Conservation (phyloP, 2,329 filamentous ascomycete species). For the Coleophoma eucalyptorum region DNA sequence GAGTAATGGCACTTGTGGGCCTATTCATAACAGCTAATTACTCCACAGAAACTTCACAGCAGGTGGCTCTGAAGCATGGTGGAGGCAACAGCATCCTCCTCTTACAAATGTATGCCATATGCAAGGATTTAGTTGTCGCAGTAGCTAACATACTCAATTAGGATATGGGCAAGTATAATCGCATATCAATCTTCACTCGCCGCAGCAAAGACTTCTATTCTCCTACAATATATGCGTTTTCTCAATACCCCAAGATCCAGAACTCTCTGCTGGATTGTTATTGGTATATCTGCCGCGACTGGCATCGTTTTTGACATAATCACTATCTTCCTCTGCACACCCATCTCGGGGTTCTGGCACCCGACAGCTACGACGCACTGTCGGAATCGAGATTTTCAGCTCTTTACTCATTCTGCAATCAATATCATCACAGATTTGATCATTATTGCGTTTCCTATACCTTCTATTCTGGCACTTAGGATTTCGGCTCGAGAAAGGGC, state of each 20-base stretch:
- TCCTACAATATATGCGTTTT: not conserved
- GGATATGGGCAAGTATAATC: not conserved
- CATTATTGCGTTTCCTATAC: not conserved
- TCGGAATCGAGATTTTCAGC: not conserved
- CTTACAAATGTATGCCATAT: not conserved
- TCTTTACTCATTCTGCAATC: not conserved
- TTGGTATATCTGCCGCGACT: not conserved
- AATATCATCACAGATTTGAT: not conserved
- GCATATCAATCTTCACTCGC: not conserved
- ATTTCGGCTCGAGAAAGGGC: too few species aligned
- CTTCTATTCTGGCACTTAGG: not conserved
- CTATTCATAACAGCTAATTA: not conserved
- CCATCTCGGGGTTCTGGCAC: not conserved
- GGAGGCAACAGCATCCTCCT: not conserved
- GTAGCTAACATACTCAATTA: not conserved
- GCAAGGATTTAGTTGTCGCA: not conserved
- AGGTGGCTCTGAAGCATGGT: not conserved
- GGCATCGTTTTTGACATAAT: not conserved
- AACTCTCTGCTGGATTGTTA: not conserved
- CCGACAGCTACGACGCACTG: not conserved
- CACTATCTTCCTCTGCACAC: not conserved
- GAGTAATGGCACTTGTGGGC: not conserved
- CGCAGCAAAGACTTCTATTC: not conserved
- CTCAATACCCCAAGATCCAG: not conserved
- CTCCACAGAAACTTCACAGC: not conserved